Evolutionary conservation across 371 early-diverging fungal species (phyloP), one percentile per base, ranked within the genome.

Genomic region (Aphelidium insulamus): DNA sequence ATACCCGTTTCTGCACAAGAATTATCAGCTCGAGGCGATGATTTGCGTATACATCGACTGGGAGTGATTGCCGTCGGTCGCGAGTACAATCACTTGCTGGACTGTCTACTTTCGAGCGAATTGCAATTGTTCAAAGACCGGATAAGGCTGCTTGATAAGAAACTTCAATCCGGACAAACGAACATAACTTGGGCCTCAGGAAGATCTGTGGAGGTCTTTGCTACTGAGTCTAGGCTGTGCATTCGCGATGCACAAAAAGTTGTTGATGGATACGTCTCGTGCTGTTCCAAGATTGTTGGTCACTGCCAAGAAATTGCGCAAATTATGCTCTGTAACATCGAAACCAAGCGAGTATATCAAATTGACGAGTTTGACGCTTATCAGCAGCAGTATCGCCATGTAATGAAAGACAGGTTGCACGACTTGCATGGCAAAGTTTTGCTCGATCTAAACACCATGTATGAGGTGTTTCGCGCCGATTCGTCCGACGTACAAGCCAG

Each of bases 211-310:
- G 66, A 66, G 18, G 62, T 57, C 34, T 66, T 59, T 33, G 51
- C 64, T 17, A 64, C 59, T 37, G 66, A 66, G 43, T 64, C 65
- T 34, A 49, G 62, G n/a, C 46, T 57, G 7, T 52, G 56, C 37
- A 41, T 52, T 1, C 49, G 48, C 34, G 66, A 64, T 21, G 50
- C 59, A 9, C 66, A 62, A 37, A 50, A 50, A 26, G 55, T 48
- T 5, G 64, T 66, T 1, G 27, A 45, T 0, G 55, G 54, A 26
- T 66, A 59, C 31, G 43, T 54, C n/a, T 52, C 52, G 5, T 38
- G 50, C 1, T 55, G 54, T 33, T 28, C 32, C 14, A 35, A 37
- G 12, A 57, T 66, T 18, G 45, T 52, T 19, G 32, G 39, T 5
- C 32, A 41, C 32, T 64, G 63, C 37, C 44, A 43, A 17, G 19